Conservation (phyloP, 2,329 filamentous ascomycete genomes). For the Fusarium denticulatum region DNA sequence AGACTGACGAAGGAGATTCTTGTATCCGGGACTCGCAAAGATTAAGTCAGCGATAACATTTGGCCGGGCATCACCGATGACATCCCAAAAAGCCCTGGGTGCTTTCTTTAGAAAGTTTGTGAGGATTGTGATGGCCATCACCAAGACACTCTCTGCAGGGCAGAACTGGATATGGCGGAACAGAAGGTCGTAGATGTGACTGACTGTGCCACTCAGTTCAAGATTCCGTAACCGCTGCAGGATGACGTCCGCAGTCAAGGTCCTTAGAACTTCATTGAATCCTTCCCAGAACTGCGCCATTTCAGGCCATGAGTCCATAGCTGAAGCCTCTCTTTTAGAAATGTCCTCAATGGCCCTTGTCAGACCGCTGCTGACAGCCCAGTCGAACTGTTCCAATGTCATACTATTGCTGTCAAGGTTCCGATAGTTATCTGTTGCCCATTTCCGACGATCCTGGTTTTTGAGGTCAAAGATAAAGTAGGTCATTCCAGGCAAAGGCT, state of each 20-base stretch:
- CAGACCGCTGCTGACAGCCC: slow-evolving; percentile 82
- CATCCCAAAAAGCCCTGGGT: slow-evolving; percentile 85
- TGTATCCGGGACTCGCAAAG: slow-evolving; percentile 76
- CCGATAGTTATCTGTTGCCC: slow-evolving; percentile 54
- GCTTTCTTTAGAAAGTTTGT: slow-evolving; percentile 78
- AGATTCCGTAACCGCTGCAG: slow-evolving; percentile 81
- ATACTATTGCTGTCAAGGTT: slow-evolving; percentile 67
- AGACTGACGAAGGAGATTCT: slow-evolving; percentile 69
- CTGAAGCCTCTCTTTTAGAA: slow-evolving; percentile 56
- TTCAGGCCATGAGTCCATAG: slow-evolving; percentile 51
- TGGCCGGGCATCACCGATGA: slow-evolving; percentile 82
- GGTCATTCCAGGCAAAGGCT: slow-evolving; percentile 83
- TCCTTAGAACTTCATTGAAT: slow-evolving; percentile 76
- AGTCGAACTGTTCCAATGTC: slow-evolving; percentile 81
- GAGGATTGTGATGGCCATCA: slow-evolving; percentile 76
- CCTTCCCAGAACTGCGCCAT: slow-evolving; percentile 84
- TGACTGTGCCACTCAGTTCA: slow-evolving; percentile 70
- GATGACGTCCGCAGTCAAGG: slow-evolving; percentile 78
- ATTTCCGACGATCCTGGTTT: slow-evolving; percentile 65
- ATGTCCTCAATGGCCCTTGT: slow-evolving; percentile 72
- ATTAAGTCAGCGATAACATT: slow-evolving; percentile 85
- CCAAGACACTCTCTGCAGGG: slow-evolving; percentile 67
- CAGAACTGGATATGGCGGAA: slow-evolving; percentile 64
- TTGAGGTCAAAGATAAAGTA: slow-evolving; percentile 76
- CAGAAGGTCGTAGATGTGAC: slow-evolving; percentile 72